Evolutionary conservation across 2,329 filamentous ascomycete genomes (phyloP).

Genomic region (Colletotrichum cordylinicola): DNA sequence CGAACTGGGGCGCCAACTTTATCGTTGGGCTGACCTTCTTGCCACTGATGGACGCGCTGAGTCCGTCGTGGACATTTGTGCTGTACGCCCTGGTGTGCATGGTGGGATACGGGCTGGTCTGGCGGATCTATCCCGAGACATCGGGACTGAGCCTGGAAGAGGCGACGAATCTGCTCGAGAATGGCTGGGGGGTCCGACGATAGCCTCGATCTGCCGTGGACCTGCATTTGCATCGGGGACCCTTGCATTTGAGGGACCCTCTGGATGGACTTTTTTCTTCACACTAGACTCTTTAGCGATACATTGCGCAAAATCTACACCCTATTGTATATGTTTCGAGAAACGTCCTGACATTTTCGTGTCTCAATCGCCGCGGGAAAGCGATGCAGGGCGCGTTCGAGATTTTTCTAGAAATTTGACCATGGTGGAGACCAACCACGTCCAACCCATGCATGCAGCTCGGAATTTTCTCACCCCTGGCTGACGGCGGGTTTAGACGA

Average conservation of each 20-base stretch:
- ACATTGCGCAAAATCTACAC: not conserved
- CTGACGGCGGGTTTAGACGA: not conserved
- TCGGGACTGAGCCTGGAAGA: slow-evolving; percentile 83
- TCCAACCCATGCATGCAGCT: not conserved
- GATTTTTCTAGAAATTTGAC: not conserved
- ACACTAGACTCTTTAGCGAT: not conserved
- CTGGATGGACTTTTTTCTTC: not conserved
- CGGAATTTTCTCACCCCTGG: not conserved
- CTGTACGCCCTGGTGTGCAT: slow-evolving; percentile 78
- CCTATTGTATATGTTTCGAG: not conserved
- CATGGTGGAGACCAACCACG: not conserved
- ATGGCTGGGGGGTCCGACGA: slow-evolving; percentile 73
- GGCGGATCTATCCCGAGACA: slow-evolving; percentile 85
- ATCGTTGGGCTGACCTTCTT: slow-evolving; percentile 86
- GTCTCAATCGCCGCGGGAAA: not conserved
- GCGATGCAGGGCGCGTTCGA: not conserved
- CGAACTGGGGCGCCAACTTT: slow-evolving; percentile 89
- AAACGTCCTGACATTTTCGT: not conserved
- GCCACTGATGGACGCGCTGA: slow-evolving; percentile 81
- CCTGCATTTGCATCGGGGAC: not conserved
- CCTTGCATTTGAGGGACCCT: not conserved
- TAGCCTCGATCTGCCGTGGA: not conserved
- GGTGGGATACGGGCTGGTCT: slow-evolving; percentile 71
- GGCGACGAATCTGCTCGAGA: slow-evolving; percentile 71
- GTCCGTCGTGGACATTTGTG: slow-evolving; percentile 78